Base-by-base conservation (phyloP, 2,329 filamentous ascomycete species). In the Ophidiomyces ophidiicola region DNA sequence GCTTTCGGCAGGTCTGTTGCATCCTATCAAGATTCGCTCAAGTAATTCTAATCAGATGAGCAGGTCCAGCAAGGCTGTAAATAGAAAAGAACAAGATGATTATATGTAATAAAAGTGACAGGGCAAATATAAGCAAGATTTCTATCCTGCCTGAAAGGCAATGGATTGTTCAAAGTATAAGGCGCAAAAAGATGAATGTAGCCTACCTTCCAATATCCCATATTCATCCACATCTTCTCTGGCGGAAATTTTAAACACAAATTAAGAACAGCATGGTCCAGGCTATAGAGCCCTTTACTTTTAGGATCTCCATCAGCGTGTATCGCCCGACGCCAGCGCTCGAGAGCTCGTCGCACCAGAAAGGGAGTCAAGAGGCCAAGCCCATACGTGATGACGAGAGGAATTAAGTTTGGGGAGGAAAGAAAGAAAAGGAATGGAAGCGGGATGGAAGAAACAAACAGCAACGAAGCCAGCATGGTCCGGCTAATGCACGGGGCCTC, bases 201-300 rank as follows among this genome's bases (percentile, higher is more conserved):
- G 46, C 47, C 32, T 41, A 59, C 67, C 51, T 65, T 67, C 73
- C 72, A 77, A 44, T 71, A 76, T 0, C 72, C 73, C 57, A 76
- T 67, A 41, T 76, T 76, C 71, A 76, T 76, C 72, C 73, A 77
- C 71, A 75, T 72, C n/a, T 62, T 63, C 4, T 53, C 48, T 2
- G 65, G 57, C 1, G 67, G 65, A 1, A 69, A 50, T 5, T 34
- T 30, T 23, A 40, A 15, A 12, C 61, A 54, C 15, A 72, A 45
- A 47, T 76, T 73, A 34, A 76, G 63, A 44, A 70, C 65, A 45
- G 70, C 73, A 59, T 76, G 72, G 12, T 70, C 67, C 5, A 75
- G 55, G 1, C 67, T 65, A 46, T 75, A 75, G 10, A 58, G 32
- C 14, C 24, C 31, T 6, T 15, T 33, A 8, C 4, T 17, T 29